These are phyloP conservation scores for Coelastrella sp. DNA, from an alignment of 139 green algal genomes.

Conservation along the genomic window DNA sequence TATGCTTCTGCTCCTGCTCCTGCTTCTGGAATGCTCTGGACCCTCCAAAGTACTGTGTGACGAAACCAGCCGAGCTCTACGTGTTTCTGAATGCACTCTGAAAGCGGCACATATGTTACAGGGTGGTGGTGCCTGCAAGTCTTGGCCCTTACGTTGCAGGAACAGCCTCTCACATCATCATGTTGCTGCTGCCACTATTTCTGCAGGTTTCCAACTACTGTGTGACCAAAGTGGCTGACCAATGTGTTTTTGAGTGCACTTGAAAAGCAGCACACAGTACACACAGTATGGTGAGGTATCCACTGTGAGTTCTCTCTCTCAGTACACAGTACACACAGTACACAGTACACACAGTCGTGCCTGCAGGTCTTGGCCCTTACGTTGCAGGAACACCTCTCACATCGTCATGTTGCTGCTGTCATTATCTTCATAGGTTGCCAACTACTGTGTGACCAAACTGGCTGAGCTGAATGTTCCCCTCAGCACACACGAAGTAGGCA, in stretches of 20 bases:
- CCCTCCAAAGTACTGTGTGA: conserved; percentile 51
- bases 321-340: no score
- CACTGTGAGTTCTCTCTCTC: no score
- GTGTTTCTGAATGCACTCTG: no score
- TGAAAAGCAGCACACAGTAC: no score
- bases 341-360: no score
- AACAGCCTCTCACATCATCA: background rate
- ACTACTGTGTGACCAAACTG: conserved; percentile 61
- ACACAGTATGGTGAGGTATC: no score
- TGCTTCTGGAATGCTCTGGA: no score
- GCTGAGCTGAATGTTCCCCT: conserved; percentile 38
- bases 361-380: no score
- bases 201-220: conserved; percentile 68
- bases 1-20: no score
- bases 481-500: conserved; percentile 20
- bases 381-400: background rate
- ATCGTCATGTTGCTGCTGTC: conserved; percentile 30
- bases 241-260: conserved; percentile 7
- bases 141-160: no score
- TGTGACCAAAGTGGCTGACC: conserved; percentile 47
- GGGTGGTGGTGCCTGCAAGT: no score
- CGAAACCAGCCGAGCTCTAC: conserved; percentile 51
- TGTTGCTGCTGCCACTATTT: conserved; percentile 34
- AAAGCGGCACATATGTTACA: no score
- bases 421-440: conserved; percentile 55